Evolutionary conservation across 2,329 filamentous ascomycete species (phyloP), one percentile per base, ranked within the genome.

Genomic region (Aspergillus ustus): DNA sequence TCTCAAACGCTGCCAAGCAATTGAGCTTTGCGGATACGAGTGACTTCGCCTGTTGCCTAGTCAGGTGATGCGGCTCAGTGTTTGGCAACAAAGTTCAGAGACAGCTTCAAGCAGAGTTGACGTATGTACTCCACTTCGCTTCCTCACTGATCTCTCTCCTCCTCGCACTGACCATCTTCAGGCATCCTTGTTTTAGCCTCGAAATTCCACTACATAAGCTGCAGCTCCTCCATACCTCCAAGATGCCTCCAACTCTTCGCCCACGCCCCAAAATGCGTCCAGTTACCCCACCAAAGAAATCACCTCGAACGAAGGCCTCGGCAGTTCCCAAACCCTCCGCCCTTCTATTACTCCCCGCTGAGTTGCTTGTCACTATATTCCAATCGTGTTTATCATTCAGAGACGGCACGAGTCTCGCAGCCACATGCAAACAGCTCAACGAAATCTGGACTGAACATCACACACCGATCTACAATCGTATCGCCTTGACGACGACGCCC

Each of bases 331-430:
- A 20, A n/a, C 25, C 49, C 46, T 53, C 57, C 7, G 49, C 13
- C 4, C 40, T 52, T 5, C 19, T 28, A 7, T 28, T 17, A 13
- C 53, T 61, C 2, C 59, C 59, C 5, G 19, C 28, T 15, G 59
- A 61, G 53, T 49, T 61, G 6, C 48, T 57, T 31, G 43, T 61
- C 8, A 20, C 45, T 7, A 19, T 61, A 19, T 61, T 61, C 31
- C 43, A 19, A 17, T 29, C 29, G 9, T 20, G 29, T 7, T 29
- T 49, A 4, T 52, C 48, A 8, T 52, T 61, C 25, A 17, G 19
- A 17, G 25, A 17, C 7, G 58, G 25, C 34, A 7, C 37, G 5
- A 46, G 37, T 15, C 43, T 57, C 7, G 53, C 58, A 20, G 46
- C 52, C 7, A 37, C 45, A 11, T 53, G 22, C 11, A 52, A 49